Percentiles rank a stretch among this genome's conserved stretches.
Conservation (phyloP, 805 yeast genomes). For the Cyberlindnera americana region DNA sequence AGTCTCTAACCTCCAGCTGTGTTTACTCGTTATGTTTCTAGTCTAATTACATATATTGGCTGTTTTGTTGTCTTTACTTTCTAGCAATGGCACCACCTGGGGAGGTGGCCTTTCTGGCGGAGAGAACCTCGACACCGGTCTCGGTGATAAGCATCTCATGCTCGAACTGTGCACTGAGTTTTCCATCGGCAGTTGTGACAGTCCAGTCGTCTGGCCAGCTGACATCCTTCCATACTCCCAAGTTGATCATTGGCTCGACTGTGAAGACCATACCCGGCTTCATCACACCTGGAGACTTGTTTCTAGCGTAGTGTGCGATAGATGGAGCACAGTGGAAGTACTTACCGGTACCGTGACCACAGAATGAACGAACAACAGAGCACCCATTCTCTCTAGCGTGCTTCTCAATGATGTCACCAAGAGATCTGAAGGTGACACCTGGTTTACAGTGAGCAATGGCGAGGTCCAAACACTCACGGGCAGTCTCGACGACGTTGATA, state of each 20-base stretch:
- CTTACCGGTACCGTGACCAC: slow-evolving; percentile 90
- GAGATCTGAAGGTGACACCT: slow-evolving; percentile 78
- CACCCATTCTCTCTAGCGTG: slow-evolving; percentile 76
- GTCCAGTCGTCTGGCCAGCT: slow-evolving; percentile 99
- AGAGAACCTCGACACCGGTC: slow-evolving; percentile 85
- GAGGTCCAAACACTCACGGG: slow-evolving; percentile 80
- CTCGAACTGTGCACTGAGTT: slow-evolving; percentile 89
- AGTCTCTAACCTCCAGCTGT: no score
- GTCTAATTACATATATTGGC: no score
- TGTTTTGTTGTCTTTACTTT: slow-evolving; percentile 22
- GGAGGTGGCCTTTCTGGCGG: slow-evolving; percentile 72
- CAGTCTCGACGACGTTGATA: slow-evolving; percentile 87
- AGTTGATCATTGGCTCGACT: slow-evolving; percentile 94
- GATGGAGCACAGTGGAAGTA: slow-evolving; percentile 91
- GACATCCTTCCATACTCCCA: slow-evolving; percentile 75
- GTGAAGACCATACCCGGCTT: slow-evolving; percentile 97
- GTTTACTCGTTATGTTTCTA: no score
- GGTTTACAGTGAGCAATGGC: slow-evolving; percentile 89
- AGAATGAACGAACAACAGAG: slow-evolving; percentile 84
- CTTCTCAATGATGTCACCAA: slow-evolving; percentile 85
- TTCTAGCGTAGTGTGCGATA: slow-evolving; percentile 90
- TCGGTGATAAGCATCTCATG: slow-evolving; percentile 92
- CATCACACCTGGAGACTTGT: slow-evolving; percentile 90
- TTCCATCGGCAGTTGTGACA: slow-evolving; percentile 85
- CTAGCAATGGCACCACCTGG: slow-evolving; percentile 86